A percentile compares a stretch with the other conserved stretches of the same genome.
phyloP scores from a whole-genome alignment of 2,329 filamentous ascomycete genomes.

The Ophiostoma himal-ulmi region DNA sequence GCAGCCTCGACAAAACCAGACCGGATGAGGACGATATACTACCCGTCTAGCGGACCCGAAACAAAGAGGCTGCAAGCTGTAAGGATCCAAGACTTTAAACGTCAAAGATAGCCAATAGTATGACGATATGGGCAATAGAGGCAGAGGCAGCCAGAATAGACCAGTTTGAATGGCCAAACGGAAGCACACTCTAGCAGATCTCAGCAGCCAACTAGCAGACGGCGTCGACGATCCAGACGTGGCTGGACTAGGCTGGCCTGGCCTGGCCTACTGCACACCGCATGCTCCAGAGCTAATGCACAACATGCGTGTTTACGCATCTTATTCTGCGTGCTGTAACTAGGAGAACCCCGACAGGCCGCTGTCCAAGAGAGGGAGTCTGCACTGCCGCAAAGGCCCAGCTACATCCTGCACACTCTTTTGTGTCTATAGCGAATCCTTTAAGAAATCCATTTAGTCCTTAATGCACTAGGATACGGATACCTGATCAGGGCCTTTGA shows the following conservation, averaged over 20 bases:
- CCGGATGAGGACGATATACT: neutral
- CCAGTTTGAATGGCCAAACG: conserved; percentile 4
- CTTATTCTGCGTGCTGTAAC: neutral
- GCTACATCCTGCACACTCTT: neutral
- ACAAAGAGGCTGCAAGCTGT: neutral
- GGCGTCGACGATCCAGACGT: neutral
- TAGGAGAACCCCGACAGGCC: neutral
- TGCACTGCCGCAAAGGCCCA: neutral
- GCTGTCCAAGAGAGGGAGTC: neutral
- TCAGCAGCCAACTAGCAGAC: neutral
- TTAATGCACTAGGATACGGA: no score
- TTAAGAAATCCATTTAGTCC: no score
- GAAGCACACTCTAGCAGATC: neutral
- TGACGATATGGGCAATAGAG: neutral
- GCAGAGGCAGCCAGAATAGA: conserved; percentile 4
- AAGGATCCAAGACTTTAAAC: neutral
- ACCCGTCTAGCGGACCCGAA: neutral
- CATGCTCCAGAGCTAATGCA: neutral
- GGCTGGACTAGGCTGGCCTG: conserved; percentile 3
- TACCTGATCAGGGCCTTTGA: no score
- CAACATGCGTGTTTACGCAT: neutral
- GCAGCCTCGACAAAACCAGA: neutral
- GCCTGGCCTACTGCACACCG: neutral
- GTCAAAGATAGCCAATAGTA: conserved; percentile 1
- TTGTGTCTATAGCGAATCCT: no score